Base-by-base conservation (phyloP, 768 basidiomycete genomes). In the Lentinula edodes region DNA sequence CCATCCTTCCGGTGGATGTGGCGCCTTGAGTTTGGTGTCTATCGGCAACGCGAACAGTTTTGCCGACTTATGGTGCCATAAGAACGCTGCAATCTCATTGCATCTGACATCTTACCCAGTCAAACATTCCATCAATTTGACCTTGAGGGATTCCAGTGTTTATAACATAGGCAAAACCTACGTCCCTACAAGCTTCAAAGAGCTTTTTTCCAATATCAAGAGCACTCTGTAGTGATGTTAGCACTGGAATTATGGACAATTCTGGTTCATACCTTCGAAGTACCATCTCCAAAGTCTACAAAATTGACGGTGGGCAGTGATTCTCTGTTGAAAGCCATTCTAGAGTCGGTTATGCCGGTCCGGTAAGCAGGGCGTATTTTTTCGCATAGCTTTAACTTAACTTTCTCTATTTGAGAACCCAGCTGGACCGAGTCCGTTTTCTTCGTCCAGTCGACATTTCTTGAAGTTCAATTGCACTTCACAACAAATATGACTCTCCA, bases 161-260 rank as follows among this genome's bases (percentile, higher is more conserved):
- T 57, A 66, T 61, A 38, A 73, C 62, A 63, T 74, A 73, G 35
- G 71, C 69, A 68, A 75, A 75, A 3, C 74, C 74, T 32, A 70
- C 65, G 18, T 64, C 64, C 35, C 48, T 60, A 52, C 68, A 69
- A 7, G 68, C 68, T 36, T 36, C 56, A n/a, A 60, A 58, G 41
- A 69, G 58, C 32, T 63, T 57, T 28, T 58, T 52, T 6, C 63
- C 65, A 45, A 65, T 66, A 41, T 58, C 63, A n/a, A 50, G 56
- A 9, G 65, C 65, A 15, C 63, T 67, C 66, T 67, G 36, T 9
- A 34, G 32, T 13, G 42, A 34, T 8, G 3, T 8, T 52, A n/a
- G 20, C n/a, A 52, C 10, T 15, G 9, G 7, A 5, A 52, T 52
- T 18, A 16, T 15, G 8, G 10, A 32, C 23, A 23, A 52, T 5